Base-by-base conservation (phyloP, 2,329 filamentous ascomycete species). In the Penicillium sp. region DNA sequence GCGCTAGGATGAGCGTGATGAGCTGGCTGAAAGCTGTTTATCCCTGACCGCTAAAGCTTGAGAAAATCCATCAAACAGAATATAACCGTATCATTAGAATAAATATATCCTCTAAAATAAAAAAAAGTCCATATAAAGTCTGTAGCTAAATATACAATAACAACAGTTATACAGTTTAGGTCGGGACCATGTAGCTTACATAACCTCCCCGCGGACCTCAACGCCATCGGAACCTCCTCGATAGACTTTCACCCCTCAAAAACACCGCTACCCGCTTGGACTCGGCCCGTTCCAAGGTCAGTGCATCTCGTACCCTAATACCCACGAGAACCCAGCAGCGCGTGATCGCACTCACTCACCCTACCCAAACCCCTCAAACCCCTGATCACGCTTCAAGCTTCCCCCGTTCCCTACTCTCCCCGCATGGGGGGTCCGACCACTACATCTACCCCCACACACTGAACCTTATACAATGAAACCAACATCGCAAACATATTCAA, bases 271-370 rank as follows among this genome's bases (percentile, higher is more conserved):
- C 23, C 33, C 40, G 52, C 41, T 54, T 50, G 52, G 52, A 46
- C 46, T 46, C 37, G 41, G 41, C 40, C 46, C 29, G 31, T 46
- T 49, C 37, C 52, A 54, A 54, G 52, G 52, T 54, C 40, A 54
- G 52, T 54, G 44, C 54, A 29, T 41, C 26, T 31, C 40, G 15
- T 8, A 46, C 41, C 37, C 23, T 11, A 23, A 3, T 46, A n/a
- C 15, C 18, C 26, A 15, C 22, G 14, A 47, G 3, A 33, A 23
- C 3, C 15, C 27, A 14, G 4, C n/a, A 23, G 2, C 15, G 1
- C 7, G 3, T 18, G n/a, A 37, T 37, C 7, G 18, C 33, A 3
- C 15, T 37, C 33, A 3, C 15, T 2, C 8, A 31, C 29, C n/a
- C 6, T 29, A 18, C 4, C 3, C 9, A 20, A 31, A 12, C 26